Evolutionary conservation across 2,329 filamentous ascomycete genomes (phyloP).

Genomic region (Diaporthe vexans): DNA sequence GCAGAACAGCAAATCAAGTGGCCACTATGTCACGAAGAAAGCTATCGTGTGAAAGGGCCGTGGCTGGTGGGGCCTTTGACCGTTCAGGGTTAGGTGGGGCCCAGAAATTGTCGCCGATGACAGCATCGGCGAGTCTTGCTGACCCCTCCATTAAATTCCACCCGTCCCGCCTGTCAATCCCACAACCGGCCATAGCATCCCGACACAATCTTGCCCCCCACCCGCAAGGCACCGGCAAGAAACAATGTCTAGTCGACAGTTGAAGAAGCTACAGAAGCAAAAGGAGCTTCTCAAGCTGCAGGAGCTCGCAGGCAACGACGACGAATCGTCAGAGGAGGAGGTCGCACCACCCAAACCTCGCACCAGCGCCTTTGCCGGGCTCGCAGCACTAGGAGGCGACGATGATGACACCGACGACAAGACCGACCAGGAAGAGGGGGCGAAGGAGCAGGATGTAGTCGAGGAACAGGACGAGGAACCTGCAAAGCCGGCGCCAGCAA

Average conservation of each 20-base stretch:
- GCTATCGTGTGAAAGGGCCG: too few species aligned
- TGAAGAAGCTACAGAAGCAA: conserved; percentile 67
- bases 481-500: conserved; percentile 46
- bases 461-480: conserved; percentile 43
- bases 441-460: conserved; percentile 34
- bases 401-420: conserved; percentile 48
- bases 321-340: conserved; percentile 49
- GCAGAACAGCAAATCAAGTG: too few species aligned
- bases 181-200: too few species aligned
- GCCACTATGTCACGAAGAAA: too few species aligned
- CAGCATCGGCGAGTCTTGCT: conserved; percentile 36
- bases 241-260: conserved; percentile 65
- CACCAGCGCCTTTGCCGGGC: conserved; percentile 62
- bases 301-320: conserved; percentile 40
- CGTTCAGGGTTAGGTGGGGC: conserved; percentile 17
- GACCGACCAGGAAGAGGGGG: conserved; percentile 38
- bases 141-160: conserved; percentile 25
- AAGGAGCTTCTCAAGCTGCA: conserved; percentile 56
- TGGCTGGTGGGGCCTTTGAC: not conserved
- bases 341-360: conserved; percentile 55
- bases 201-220: not conserved
- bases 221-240: not conserved
- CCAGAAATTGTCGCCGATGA: conserved; percentile 28
- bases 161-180: not conserved
- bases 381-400: conserved; percentile 64